phyloP scores from a whole-genome alignment of 345 rosid genomes.

The Eutrema yunnanense region DNA sequence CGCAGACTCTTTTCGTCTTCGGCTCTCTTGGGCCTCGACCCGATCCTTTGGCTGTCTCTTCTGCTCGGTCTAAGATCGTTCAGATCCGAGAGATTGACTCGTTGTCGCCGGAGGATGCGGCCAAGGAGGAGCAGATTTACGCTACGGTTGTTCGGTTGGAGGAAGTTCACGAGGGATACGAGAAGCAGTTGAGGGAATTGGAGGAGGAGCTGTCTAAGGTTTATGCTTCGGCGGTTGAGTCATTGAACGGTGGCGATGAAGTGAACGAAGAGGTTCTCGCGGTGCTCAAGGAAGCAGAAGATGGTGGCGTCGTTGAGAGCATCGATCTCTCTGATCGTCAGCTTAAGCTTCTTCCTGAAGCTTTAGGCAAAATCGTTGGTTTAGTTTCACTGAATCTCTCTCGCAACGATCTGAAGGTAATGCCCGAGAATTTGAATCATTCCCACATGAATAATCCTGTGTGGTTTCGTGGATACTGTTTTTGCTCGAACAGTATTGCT shows the following conservation, averaged over 20 bases:
- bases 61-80: constrained; percentile 52
- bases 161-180: constrained; percentile 58
- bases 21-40: constrained; percentile 68
- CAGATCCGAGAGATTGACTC: constrained; percentile 43
- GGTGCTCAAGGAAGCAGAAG: constrained; percentile 39
- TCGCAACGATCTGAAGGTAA: constrained; percentile 70
- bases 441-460: neutral
- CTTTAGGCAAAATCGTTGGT: constrained; percentile 51
- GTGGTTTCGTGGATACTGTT: neutral
- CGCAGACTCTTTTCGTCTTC: constrained; percentile 53
- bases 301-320: constrained; percentile 39
- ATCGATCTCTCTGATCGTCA: constrained; percentile 56
- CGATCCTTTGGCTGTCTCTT: constrained; percentile 51
- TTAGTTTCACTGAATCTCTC: constrained; percentile 63
- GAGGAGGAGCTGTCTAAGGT: constrained; percentile 52
- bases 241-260: constrained; percentile 21
- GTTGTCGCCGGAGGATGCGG: constrained; percentile 44
- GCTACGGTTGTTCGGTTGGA: constrained; percentile 53
- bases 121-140: constrained; percentile 45
- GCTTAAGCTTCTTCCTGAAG: constrained; percentile 67
- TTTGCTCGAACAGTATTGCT: neutral
- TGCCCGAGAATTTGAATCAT: neutral
- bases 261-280: constrained; percentile 49
- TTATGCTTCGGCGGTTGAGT: constrained; percentile 40
- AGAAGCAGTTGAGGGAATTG: constrained; percentile 54